Conservation (phyloP, 805 yeast species). For the Wickerhamomyces sydowiorum region DNA sequence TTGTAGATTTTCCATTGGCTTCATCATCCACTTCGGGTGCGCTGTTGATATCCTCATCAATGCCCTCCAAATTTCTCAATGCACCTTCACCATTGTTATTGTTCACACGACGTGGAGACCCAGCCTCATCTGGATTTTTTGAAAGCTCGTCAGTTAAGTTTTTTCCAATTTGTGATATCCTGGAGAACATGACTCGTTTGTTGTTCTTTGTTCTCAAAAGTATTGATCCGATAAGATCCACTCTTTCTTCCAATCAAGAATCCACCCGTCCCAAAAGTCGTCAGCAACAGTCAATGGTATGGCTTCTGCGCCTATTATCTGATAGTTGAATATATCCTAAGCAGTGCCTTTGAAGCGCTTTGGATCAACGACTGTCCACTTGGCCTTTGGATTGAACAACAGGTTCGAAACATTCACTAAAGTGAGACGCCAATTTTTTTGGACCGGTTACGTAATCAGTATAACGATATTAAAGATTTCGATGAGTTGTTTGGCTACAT, state of each 20-base stretch:
- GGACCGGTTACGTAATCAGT: too few species aligned
- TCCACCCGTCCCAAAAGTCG: too few species aligned
- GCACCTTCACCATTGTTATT: not conserved
- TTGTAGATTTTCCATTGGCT: constrained; percentile 11
- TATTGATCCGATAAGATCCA: not conserved
- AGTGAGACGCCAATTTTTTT: too few species aligned
- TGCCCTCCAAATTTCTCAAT: not conserved
- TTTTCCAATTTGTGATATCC: constrained; percentile 46
- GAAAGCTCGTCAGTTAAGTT: constrained; percentile 57
- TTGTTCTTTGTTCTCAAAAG: not conserved
- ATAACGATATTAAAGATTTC: too few species aligned
- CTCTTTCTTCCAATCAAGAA: not conserved
- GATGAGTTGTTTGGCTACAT: too few species aligned
- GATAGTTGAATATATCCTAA: too few species aligned
- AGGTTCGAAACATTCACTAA: too few species aligned
- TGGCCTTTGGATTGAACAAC: too few species aligned
- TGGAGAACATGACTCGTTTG: not conserved
- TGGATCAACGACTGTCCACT: too few species aligned
- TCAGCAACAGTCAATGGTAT: too few species aligned
- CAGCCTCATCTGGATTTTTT: constrained; percentile 30
- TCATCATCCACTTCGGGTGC: constrained; percentile 7
- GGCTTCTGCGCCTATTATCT: too few species aligned
- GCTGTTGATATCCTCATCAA: constrained; percentile 2
- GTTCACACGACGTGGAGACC: constrained; percentile 3
- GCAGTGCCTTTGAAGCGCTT: too few species aligned